A percentile compares a stretch with the other conserved stretches of the same genome.
Evolutionary conservation across 495 filamentous ascomycete species (phyloP).

Genomic region (Aspergillus sclerotioniger): DNA sequence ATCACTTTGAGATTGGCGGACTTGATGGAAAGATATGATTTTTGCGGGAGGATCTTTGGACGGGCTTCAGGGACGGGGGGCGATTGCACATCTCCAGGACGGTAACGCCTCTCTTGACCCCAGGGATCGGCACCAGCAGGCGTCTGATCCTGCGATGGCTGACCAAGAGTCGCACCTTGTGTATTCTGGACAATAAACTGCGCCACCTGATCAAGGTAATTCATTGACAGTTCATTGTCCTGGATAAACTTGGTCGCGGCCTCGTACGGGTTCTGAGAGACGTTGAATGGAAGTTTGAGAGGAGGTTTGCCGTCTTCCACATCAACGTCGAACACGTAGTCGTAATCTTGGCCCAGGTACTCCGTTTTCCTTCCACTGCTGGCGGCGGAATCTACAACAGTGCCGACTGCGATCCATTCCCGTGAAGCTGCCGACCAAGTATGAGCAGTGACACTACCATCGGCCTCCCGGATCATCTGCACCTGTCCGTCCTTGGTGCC

Average conservation of each 20-base stretch:
- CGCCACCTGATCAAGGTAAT: slow-evolving; percentile 89
- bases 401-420: slow-evolving; percentile 85
- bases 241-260: slow-evolving; percentile 87
- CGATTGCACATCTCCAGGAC: slow-evolving; percentile 60
- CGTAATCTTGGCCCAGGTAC: slow-evolving; percentile 85
- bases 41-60: slow-evolving; percentile 74
- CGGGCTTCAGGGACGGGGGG: slow-evolving; percentile 39
- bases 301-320: slow-evolving; percentile 94
- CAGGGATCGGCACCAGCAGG: slow-evolving; percentile 63
- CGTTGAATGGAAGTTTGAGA: slow-evolving; percentile 90
- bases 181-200: slow-evolving; percentile 92
- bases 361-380: slow-evolving; percentile 72
- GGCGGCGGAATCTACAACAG: slow-evolving; percentile 85
- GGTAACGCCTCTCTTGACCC: slow-evolving; percentile 74
- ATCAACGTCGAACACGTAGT: slow-evolving; percentile 98
- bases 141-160: slow-evolving; percentile 39
- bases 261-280: slow-evolving; percentile 89
- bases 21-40: slow-evolving; percentile 72
- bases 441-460: slow-evolving; percentile 77
- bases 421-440: slow-evolving; percentile 68
- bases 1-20: slow-evolving; percentile 62
- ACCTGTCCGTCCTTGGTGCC: slow-evolving; percentile 94
- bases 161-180: slow-evolving; percentile 76
- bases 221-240: slow-evolving; percentile 86
- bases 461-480: slow-evolving; percentile 78